phyloP scores from a whole-genome alignment of 2,329 filamentous ascomycete species.

The Aspergillus sergii region DNA sequence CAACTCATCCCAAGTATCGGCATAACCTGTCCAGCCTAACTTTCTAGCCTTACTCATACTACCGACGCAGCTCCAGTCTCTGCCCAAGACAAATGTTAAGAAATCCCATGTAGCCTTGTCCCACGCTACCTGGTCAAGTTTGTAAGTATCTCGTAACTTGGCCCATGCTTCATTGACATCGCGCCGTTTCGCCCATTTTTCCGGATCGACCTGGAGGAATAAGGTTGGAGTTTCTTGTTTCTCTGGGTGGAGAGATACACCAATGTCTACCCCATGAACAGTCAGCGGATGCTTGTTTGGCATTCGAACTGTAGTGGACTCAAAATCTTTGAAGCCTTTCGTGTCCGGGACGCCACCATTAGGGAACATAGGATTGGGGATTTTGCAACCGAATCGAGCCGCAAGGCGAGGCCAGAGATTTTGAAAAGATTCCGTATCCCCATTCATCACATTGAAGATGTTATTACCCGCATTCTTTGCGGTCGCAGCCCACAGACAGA shows the following conservation, averaged over 20 bases:
- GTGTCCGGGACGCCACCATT: constrained; percentile 16
- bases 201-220: constrained; percentile 38
- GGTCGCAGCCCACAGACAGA: constrained; percentile 41
- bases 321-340: constrained; percentile 9
- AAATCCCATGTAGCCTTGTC: constrained; percentile 51
- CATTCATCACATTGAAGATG: constrained; percentile 48
- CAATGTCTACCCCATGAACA: constrained; percentile 23
- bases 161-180: constrained; percentile 46
- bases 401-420: constrained; percentile 47
- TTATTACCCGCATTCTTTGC: constrained; percentile 36
- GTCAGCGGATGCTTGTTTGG: constrained; percentile 25
- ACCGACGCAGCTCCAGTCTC: constrained; percentile 31
- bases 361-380: constrained; percentile 32
- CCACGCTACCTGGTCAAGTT: constrained; percentile 42
- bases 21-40: constrained; percentile 47
- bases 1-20: constrained; percentile 44
- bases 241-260: constrained; percentile 17
- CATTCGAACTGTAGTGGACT: constrained; percentile 18
- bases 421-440: constrained; percentile 42
- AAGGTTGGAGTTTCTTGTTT: constrained; percentile 9
- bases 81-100: constrained; percentile 46
- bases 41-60: constrained; percentile 51
- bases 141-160: constrained; percentile 36
- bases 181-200: constrained; percentile 44
- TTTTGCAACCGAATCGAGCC: constrained; percentile 34